These are phyloP conservation scores for Lathyrus oleraceus DNA, from an alignment of 306 rosid species.

Conservation along the genomic window DNA sequence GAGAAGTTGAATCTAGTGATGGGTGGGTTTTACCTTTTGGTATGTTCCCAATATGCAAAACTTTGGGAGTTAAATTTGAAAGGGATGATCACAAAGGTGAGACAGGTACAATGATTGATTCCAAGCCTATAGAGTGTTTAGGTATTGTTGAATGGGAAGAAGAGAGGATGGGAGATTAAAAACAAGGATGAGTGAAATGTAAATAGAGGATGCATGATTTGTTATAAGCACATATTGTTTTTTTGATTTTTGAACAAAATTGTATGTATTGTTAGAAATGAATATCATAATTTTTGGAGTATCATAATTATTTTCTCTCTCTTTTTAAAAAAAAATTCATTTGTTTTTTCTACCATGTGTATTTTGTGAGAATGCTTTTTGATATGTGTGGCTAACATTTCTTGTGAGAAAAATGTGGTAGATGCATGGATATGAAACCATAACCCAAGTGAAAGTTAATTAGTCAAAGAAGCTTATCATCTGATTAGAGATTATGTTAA, in stretches of 20 bases:
- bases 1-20: conserved; percentile 22
- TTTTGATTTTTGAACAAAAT: background rate
- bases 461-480: too few species aligned
- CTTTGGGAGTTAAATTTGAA: conserved; percentile 18
- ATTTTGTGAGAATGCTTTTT: too few species aligned
- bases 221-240: background rate
- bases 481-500: too few species aligned
- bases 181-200: background rate
- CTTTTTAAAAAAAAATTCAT: too few species aligned
- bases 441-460: too few species aligned
- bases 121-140: conserved; percentile 30
- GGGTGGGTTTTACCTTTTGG: background rate
- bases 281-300: background rate
- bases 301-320: background rate
- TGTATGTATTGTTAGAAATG: background rate
- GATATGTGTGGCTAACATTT: too few species aligned
- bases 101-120: background rate
- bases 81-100: background rate
- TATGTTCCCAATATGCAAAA: conserved; percentile 29
- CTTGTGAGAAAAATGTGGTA: too few species aligned
- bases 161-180: background rate
- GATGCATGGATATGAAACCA: too few species aligned
- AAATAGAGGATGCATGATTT: background rate
- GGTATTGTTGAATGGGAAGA: conserved; percentile 31
- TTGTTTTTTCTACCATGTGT: too few species aligned